A percentile compares a stretch with the other conserved stretches of the same genome.
Evolutionary conservation across 495 filamentous ascomycete species (phyloP).

Genomic region (Podospora comata): DNA sequence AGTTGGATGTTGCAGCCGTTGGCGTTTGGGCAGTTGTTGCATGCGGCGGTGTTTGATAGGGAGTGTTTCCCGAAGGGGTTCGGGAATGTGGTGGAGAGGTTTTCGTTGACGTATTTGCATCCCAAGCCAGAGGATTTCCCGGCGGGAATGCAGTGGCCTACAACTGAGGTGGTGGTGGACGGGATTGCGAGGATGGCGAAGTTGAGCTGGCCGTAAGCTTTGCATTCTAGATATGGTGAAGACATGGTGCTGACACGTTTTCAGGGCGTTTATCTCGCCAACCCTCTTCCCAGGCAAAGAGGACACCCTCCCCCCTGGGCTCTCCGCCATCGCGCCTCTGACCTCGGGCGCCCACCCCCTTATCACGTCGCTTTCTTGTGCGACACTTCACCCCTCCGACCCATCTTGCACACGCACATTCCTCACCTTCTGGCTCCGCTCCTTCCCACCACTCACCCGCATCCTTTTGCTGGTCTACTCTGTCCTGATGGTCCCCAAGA

Average conservation of each 20-base stretch:
- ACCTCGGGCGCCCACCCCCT: conserved; percentile 80
- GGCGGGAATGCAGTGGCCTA: conserved; percentile 66
- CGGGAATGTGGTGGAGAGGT: conserved; percentile 67
- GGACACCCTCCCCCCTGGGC: conserved; percentile 59
- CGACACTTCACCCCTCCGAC: conserved; percentile 82
- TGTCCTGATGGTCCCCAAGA: conserved; percentile 61
- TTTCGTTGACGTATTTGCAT: conserved; percentile 76
- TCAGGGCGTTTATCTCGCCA: conserved; percentile 66
- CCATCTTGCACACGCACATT: conserved; percentile 85
- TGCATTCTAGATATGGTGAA: neutral
- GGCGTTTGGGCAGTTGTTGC: conserved; percentile 85
- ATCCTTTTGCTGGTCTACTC: conserved; percentile 70
- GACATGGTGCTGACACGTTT: conserved; percentile 17
- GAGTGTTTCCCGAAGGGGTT: conserved; percentile 75
- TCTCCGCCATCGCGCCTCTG: conserved; percentile 70
- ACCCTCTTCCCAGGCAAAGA: conserved; percentile 74
- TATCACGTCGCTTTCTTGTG: conserved; percentile 80
- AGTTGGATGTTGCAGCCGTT: conserved; percentile 94
- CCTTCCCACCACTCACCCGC: conserved; percentile 73
- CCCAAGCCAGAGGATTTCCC: conserved; percentile 67
- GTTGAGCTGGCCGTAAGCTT: conserved; percentile 77
- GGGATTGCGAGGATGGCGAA: conserved; percentile 74
- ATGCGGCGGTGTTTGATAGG: conserved; percentile 88
- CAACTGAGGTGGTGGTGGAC: conserved; percentile 71
- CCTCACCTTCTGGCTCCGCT: conserved; percentile 73